Conservation (phyloP, 306 rosid species). For the Sesbania bispinosa region DNA sequence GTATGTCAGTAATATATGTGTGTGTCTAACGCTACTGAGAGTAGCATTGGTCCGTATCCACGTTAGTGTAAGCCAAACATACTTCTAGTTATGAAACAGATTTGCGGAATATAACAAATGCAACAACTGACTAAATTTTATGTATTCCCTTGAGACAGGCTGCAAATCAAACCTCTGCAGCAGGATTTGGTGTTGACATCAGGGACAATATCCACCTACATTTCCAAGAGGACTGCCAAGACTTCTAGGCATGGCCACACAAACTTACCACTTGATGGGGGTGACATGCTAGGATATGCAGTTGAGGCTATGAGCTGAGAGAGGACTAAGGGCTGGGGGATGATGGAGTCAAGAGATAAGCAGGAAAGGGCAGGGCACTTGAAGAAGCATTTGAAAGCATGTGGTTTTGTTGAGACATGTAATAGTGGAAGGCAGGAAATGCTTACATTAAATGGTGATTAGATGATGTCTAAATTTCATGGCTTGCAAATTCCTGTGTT, state of each 20-base stretch:
- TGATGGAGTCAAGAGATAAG: constrained; percentile 73
- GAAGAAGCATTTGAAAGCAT: constrained; percentile 95
- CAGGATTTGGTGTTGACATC: constrained; percentile 54
- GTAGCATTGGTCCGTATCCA: too few relatives aligned
- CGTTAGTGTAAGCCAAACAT: too few relatives aligned
- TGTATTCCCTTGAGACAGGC: constrained; percentile 37
- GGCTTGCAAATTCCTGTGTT: constrained; percentile 8
- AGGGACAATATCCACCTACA: constrained; percentile 89
- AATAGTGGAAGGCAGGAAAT: neutral
- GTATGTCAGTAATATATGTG: too few relatives aligned
- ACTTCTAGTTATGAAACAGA: neutral
- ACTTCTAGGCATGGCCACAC: constrained; percentile 76
- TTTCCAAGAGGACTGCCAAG: constrained; percentile 81
- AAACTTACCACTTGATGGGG: constrained; percentile 77
- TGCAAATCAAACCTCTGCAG: constrained; percentile 52
- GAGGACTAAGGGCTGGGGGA: constrained; percentile 80
- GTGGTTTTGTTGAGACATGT: constrained; percentile 48
- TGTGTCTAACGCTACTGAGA: too few relatives aligned
- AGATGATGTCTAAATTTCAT: neutral
- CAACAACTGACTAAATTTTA: neutral
- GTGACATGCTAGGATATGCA: constrained; percentile 49
- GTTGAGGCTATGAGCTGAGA: constrained; percentile 62
- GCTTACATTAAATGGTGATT: neutral
- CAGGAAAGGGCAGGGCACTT: constrained; percentile 73
- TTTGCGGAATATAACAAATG: neutral